Base-by-base conservation (phyloP, 2,329 filamentous ascomycete species). In the Pyrenophora graminea region DNA sequence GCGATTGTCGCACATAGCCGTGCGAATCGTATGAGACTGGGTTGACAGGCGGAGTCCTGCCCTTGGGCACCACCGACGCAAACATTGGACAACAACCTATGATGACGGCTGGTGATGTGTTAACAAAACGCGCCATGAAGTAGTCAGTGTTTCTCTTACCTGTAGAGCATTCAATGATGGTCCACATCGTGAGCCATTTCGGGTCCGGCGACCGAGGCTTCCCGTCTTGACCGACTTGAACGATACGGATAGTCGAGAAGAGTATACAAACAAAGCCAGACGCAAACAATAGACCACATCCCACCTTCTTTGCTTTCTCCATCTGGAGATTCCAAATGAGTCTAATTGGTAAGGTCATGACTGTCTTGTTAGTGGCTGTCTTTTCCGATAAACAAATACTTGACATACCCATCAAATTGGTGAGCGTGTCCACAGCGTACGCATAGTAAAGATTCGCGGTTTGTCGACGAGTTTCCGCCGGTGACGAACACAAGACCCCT, bases 281-380 rank as follows among this genome's bases (percentile, higher is more conserved):
- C 32, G 58, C 57, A 45, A 68, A 68, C 5, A 68, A 53, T 3
- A 59, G 48, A 15, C 66, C 62, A 27, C 74, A 66, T 19, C 67
- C 68, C 19, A 72, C 41, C 40, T 74, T 75, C 41, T 72, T 66
- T 17, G 51, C 45, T 4, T 51, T 49, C 8, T 69, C 63, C 62
- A 75, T 73, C 31, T 68, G 68, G 2, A 75, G 62, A 12, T 68
- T 66, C 68, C 67, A 73, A 31, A 74, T 69, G 3, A 75, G 64
- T 15, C 66, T 67, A 33, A 74, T 56, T 6, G 72, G 71, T 8
- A 75, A 64, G 10, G 67, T 58, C 72, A 75, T 75, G 47, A 75
- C 71, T 74, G 10, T 19, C 18, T 21, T 34, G 23, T 40, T 33
- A 46, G 27, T 15, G 15, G 18, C 9, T 15, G 17, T 23, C 15